These are phyloP conservation scores for Ramalina intermedia DNA, from an alignment of 495 filamentous ascomycete species.

Conservation along the genomic window DNA sequence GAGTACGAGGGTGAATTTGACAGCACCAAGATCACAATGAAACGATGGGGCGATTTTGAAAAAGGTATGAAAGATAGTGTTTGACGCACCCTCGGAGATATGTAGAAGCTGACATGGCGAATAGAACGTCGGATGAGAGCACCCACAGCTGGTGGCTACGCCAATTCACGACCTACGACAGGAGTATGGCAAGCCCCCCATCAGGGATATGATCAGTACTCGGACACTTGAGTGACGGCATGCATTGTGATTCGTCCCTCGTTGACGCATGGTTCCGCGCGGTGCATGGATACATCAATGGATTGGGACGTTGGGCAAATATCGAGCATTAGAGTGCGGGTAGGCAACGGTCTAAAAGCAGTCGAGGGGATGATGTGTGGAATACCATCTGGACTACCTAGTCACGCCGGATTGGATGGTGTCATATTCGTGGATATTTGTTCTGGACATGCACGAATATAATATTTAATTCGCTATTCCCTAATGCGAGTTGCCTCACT, in stretches of 20 bases:
- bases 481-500: no score
- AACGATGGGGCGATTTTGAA: conserved; percentile 95
- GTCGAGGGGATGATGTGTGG: background rate
- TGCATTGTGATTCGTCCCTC: background rate
- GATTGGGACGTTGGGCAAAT: no score
- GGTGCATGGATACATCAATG: no score
- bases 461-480: no score
- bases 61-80: conserved; percentile 36
- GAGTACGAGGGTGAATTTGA: conserved; percentile 94
- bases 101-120: background rate
- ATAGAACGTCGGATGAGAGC: conserved; percentile 27
- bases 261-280: conserved; percentile 12
- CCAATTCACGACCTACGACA: conserved; percentile 15
- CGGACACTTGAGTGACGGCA: conserved; percentile 25
- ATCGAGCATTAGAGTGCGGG: background rate
- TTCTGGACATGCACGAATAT: no score
- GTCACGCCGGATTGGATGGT: no score
- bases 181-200: conserved; percentile 20
- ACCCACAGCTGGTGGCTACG: conserved; percentile 19
- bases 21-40: conserved; percentile 96
- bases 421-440: no score
- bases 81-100: background rate
- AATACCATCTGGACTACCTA: background rate
- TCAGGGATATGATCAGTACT: conserved; percentile 36
- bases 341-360: background rate